Evolutionary conservation across 768 basidiomycete species (phyloP).

Genomic region (Rhizopogon vesiculosus): DNA sequence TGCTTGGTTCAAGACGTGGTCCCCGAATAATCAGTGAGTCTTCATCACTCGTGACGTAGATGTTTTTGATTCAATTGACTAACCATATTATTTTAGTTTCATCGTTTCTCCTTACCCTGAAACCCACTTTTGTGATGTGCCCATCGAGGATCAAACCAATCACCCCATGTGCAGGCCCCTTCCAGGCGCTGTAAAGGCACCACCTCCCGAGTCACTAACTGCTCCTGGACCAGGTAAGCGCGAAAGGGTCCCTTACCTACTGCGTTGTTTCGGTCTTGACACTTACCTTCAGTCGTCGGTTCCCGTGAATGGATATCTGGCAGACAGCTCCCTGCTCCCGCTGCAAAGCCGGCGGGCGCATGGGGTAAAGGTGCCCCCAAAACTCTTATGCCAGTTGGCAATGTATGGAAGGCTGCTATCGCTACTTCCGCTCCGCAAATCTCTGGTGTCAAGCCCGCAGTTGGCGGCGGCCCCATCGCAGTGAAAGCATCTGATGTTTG

Average conservation of each 20-base stretch:
- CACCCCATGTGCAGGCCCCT: conserved; percentile 38
- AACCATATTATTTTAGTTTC: conserved; percentile 11
- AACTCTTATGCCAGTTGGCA: conserved; percentile 17
- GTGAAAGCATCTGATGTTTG: conserved; percentile 26
- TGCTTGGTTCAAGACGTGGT: conserved; percentile 33
- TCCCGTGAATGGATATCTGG: conserved; percentile 19
- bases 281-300: conserved; percentile 20
- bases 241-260: neutral
- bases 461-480: conserved; percentile 21
- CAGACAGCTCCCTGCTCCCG: conserved; percentile 8
- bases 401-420: conserved; percentile 9
- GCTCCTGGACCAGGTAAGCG: conserved; percentile 29
- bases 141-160: conserved; percentile 34
- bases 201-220: conserved; percentile 16
- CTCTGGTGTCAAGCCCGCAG: conserved; percentile 14
- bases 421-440: conserved; percentile 4
- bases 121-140: conserved; percentile 33
- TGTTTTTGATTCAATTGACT: neutral
- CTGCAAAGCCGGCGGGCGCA: conserved; percentile 5
- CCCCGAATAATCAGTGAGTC: conserved; percentile 20
- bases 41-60: neutral
- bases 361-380: conserved; percentile 17
- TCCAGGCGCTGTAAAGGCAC: conserved; percentile 26
- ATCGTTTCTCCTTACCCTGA: conserved; percentile 37
- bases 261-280: conserved; percentile 3